A percentile compares a stretch with the other conserved stretches of the same genome.
These are phyloP conservation scores for Colletotrichum cordylinicola DNA, from an alignment of 2,329 filamentous ascomycete species.

Conservation along the genomic window DNA sequence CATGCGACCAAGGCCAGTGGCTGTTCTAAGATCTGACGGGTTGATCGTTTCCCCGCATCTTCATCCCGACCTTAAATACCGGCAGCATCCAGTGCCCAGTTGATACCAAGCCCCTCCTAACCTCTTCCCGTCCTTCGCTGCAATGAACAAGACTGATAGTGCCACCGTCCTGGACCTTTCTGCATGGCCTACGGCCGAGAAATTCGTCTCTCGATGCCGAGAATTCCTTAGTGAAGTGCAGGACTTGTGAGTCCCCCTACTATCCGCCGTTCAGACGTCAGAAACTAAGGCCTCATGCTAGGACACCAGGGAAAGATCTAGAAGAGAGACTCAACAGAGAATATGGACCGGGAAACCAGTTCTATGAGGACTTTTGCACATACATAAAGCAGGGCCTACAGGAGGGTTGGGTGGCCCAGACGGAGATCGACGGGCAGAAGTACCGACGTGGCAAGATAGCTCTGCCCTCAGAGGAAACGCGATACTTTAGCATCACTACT, in stretches of 20 bases:
- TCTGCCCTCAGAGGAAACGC: slow-evolving; percentile 48
- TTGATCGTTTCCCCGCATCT: not conserved
- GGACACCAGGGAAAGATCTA: slow-evolving; percentile 51
- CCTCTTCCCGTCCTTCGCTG: not conserved
- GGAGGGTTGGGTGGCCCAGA: slow-evolving; percentile 51
- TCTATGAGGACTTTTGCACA: slow-evolving; percentile 47
- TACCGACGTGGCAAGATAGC: slow-evolving; percentile 54
- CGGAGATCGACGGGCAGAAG: slow-evolving; percentile 47
- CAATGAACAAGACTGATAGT: slow-evolving; percentile 7
- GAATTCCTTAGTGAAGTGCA: slow-evolving; percentile 36
- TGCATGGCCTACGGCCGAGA: slow-evolving; percentile 32
- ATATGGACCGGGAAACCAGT: slow-evolving; percentile 47
- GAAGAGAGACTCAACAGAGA: slow-evolving; percentile 46
- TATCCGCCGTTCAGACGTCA: not conserved
- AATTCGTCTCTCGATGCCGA: slow-evolving; percentile 31
- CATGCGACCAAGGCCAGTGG: not conserved
- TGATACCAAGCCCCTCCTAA: not conserved
- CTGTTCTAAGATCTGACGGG: not conserved
- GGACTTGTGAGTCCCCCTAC: slow-evolving; percentile 30
- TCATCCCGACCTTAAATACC: not conserved
- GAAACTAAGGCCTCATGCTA: slow-evolving; percentile 15
- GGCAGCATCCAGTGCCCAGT: not conserved
- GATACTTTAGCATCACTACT: slow-evolving; percentile 61
- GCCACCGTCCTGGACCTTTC: slow-evolving; percentile 27
- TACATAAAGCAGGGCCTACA: slow-evolving; percentile 43